Conservation (phyloP, 1,139 yeast species). For the Magnusiomyces tetraspermus region DNA sequence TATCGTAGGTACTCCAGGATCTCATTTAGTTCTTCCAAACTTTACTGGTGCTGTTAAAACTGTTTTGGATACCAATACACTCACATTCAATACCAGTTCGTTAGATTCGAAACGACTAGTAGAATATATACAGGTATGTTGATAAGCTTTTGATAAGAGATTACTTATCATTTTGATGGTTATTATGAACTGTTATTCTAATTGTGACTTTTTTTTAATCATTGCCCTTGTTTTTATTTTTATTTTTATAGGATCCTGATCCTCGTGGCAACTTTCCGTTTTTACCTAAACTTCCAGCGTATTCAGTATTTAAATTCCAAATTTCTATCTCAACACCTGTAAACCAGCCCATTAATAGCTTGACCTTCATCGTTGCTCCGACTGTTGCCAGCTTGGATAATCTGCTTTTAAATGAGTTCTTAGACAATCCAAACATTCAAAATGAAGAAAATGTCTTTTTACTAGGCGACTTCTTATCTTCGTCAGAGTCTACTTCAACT, state of each 20-base stretch:
- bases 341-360: conserved; percentile 20
- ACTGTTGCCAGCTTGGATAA: conserved; percentile 27
- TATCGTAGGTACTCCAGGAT: conserved; percentile 14
- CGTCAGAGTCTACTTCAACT: conserved; percentile 7
- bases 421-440: conserved; percentile 36
- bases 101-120: conserved; percentile 13
- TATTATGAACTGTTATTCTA: too few species aligned
- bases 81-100: conserved; percentile 8
- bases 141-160: too few species aligned
- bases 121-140: conserved; percentile 17
- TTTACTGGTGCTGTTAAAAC: conserved; percentile 7
- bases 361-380: conserved; percentile 32
- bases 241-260: conserved; percentile 16
- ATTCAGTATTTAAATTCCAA: conserved; percentile 18
- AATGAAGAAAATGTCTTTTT: conserved; percentile 33
- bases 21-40: conserved; percentile 12
- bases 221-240: too few species aligned
- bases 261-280: conserved; percentile 9
- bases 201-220: too few species aligned
- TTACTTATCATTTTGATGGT: too few species aligned
- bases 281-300: conserved; percentile 13
- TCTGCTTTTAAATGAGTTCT: conserved; percentile 32
- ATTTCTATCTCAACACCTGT: conserved; percentile 14
- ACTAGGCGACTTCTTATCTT: conserved; percentile 28
- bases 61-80: conserved; percentile 6